Percentiles rank a stretch among this genome's conserved stretches.
These are phyloP conservation scores for Zizania palustris DNA, from an alignment of 202 grass and related monocot genomes.

Conservation along the genomic window DNA sequence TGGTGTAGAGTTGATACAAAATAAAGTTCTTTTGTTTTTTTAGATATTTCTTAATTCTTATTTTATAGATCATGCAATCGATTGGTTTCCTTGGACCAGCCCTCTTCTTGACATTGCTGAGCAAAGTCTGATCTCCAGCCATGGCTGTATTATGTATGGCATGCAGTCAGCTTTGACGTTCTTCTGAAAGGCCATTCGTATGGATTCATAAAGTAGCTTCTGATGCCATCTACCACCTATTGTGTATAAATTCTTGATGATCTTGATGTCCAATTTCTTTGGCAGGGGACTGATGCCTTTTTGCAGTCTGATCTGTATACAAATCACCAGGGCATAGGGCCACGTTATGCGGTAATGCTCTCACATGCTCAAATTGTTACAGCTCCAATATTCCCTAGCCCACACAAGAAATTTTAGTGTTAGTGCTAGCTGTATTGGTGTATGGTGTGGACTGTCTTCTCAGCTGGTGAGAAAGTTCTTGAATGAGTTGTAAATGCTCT, in stretches of 20 bases:
- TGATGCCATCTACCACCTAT: background rate
- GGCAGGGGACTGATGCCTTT: slow-evolving; percentile 92
- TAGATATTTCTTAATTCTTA: background rate
- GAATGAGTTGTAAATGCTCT: slow-evolving; percentile 51
- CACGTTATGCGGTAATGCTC: slow-evolving; percentile 79
- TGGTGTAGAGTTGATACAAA: background rate
- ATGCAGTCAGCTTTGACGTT: slow-evolving; percentile 85
- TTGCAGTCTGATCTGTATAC: slow-evolving; percentile 94
- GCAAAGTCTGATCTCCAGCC: slow-evolving; percentile 69
- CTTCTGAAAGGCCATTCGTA: slow-evolving; percentile 28
- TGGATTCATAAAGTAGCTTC: slow-evolving; percentile 15
- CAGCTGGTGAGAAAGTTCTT: slow-evolving; percentile 87
- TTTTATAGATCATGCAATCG: slow-evolving; percentile 89
- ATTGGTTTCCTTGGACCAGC: slow-evolving; percentile 97
- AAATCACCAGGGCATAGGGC: slow-evolving; percentile 96
- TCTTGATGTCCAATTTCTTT: slow-evolving; percentile 33
- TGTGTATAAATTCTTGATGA: slow-evolving; percentile 1
- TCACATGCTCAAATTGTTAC: slow-evolving; percentile 2
- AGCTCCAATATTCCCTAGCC: slow-evolving; percentile 21
- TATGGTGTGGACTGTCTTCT: slow-evolving; percentile 94
- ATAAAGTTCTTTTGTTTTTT: background rate
- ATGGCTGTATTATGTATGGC: slow-evolving; percentile 96
- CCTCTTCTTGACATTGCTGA: slow-evolving; percentile 84
- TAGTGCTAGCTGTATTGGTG: background rate
- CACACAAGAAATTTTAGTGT: slow-evolving; percentile 10